Percentiles rank a stretch among this genome's conserved stretches.
phyloP scores from a whole-genome alignment of 345 rosid species.

The Nephelium lappaceum region DNA sequence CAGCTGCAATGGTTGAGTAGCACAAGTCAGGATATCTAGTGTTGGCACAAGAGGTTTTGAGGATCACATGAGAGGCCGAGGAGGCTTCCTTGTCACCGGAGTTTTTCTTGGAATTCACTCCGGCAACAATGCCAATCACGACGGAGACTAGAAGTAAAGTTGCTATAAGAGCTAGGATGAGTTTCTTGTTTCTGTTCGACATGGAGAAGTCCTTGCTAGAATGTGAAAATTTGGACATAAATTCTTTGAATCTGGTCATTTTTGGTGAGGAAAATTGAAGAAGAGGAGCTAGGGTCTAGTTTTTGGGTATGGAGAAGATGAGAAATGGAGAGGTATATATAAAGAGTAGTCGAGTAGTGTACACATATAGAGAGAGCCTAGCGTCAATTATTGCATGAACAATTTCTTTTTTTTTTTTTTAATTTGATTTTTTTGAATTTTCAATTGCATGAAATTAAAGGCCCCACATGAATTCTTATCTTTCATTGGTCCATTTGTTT shows the following conservation, averaged over 20 bases:
- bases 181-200: constrained; percentile 34
- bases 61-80: constrained; percentile 51
- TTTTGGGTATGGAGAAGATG: too few species aligned
- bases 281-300: background rate
- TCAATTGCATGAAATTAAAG: background rate
- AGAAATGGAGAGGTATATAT: too few species aligned
- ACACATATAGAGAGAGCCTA: background rate
- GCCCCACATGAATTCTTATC: background rate
- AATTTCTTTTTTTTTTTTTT: too few species aligned
- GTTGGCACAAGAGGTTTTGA: constrained; percentile 63
- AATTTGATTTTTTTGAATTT: too few species aligned
- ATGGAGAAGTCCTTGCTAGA: constrained; percentile 20
- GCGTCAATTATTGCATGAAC: background rate
- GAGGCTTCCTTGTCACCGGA: constrained; percentile 6
- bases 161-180: constrained; percentile 38
- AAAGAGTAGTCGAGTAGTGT: background rate
- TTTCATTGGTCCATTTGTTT: background rate
- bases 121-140: constrained; percentile 43
- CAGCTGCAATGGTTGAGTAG: constrained; percentile 55
- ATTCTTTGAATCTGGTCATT: constrained; percentile 32
- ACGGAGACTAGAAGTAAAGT: constrained; percentile 45
- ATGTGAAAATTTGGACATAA: constrained; percentile 25
- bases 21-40: constrained; percentile 75
- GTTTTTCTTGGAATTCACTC: constrained; percentile 32
- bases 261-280: background rate